These are phyloP conservation scores for Pythium insidiosum DNA, from an alignment of 352 stramenopile species.

Conservation along the genomic window DNA sequence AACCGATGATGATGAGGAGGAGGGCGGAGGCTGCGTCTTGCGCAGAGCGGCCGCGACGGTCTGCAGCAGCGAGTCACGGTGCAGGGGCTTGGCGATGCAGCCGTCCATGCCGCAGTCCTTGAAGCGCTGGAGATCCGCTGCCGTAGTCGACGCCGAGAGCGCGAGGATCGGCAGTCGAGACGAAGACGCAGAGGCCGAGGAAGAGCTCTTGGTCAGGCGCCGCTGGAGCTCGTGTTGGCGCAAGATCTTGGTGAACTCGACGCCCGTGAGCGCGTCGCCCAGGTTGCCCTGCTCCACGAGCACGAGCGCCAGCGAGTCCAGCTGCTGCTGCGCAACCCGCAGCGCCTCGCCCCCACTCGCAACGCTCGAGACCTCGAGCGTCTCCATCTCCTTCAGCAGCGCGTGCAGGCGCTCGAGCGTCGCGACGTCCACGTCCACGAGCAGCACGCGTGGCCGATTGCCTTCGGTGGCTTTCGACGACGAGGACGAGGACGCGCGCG, in stretches of 20 bases:
- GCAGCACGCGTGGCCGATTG: constrained; percentile 5
- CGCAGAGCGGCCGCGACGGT: constrained; percentile 85
- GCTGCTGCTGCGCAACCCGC: constrained; percentile 28
- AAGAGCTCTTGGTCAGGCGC: constrained; percentile 15
- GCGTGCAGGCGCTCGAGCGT: constrained; percentile 29
- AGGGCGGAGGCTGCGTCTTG: too few relatives aligned
- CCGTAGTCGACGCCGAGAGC: constrained; percentile 48
- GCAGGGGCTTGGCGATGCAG: constrained; percentile 82
- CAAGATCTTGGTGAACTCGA: constrained; percentile 75
- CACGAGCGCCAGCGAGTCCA: constrained; percentile 72
- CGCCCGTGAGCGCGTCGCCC: constrained; percentile 31
- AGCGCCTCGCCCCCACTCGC: constrained; percentile 43
- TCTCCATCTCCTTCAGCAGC: constrained; percentile 7
- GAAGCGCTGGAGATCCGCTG: constrained; percentile 77
- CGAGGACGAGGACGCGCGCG: background rate
- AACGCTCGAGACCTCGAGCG: constrained; percentile 52
- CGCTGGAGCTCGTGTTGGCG: constrained; percentile 71
- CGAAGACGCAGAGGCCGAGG: constrained; percentile 2
- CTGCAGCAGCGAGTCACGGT: constrained; percentile 44
- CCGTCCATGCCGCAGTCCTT: constrained; percentile 89
- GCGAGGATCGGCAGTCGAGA: constrained; percentile 59
- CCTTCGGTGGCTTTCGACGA: background rate
- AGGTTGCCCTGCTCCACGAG: constrained; percentile 80
- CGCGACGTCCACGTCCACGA: constrained; percentile 28
- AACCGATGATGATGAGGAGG: too few relatives aligned